These are phyloP conservation scores for Monosporascus ibericus DNA, from an alignment of 2,329 filamentous ascomycete genomes.

Conservation along the genomic window DNA sequence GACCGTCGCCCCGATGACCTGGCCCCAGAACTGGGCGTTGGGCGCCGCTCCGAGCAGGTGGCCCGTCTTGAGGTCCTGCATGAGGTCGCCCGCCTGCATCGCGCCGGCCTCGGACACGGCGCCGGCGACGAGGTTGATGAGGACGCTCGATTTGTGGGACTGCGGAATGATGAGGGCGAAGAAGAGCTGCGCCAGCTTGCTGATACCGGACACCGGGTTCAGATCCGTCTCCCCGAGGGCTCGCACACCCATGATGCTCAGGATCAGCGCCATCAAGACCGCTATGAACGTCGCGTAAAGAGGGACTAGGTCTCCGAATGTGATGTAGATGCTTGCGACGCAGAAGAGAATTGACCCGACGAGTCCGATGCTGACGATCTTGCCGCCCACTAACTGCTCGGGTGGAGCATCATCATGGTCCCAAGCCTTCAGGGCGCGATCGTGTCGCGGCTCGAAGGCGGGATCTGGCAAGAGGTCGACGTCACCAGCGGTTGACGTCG, in stretches of 20 bases:
- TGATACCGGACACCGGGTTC: conserved; percentile 94
- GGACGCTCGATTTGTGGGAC: conserved; percentile 74
- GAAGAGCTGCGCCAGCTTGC: conserved; percentile 90
- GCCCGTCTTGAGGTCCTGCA: conserved; percentile 96
- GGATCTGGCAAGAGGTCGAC: conserved; percentile 11
- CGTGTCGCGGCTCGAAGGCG: conserved; percentile 16
- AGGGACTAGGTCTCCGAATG: conserved; percentile 79
- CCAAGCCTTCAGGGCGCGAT: conserved; percentile 23
- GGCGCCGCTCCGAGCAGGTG: conserved; percentile 88
- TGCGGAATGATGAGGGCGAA: conserved; percentile 86
- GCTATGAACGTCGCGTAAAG: conserved; percentile 69
- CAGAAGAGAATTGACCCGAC: conserved; percentile 73
- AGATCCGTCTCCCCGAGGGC: conserved; percentile 79
- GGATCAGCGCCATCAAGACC: conserved; percentile 75
- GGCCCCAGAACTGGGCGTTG: conserved; percentile 93
- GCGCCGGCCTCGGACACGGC: conserved; percentile 82
- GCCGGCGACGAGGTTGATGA: conserved; percentile 91
- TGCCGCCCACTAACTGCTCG: conserved; percentile 71
- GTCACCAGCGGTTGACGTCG: conserved; percentile 8
- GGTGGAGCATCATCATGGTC: conserved; percentile 73
- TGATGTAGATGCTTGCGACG: conserved; percentile 70
- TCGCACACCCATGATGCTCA: conserved; percentile 68
- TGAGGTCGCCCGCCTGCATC: conserved; percentile 88
- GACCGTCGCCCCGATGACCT: conserved; percentile 81
- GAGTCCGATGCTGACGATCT: conserved; percentile 68